Conservation (phyloP, 1,139 yeast species). For the Casaregolazyma suthepensis region DNA sequence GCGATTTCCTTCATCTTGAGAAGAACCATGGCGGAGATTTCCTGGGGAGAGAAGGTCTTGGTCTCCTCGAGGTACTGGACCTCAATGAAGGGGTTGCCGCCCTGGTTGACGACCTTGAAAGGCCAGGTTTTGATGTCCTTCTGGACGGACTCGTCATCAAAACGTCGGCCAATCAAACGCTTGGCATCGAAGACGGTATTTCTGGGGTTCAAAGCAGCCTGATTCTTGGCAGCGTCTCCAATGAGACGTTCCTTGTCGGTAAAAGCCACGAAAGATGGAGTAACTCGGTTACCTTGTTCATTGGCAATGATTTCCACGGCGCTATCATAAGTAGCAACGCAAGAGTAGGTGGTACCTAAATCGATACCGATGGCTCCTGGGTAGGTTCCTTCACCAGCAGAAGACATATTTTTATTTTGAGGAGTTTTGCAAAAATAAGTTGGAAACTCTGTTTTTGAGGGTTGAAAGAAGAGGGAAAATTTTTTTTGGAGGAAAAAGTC, state of each 20-base stretch:
- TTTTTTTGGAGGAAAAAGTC: conserved; percentile 2
- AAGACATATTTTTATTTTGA: conserved; percentile 16
- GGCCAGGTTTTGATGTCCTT: conserved; percentile 97
- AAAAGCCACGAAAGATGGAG: conserved; percentile 98
- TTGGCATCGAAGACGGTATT: conserved; percentile 97
- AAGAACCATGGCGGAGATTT: conserved; percentile 86
- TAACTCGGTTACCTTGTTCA: conserved; percentile 99
- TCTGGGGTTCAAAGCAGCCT: conserved; percentile 94
- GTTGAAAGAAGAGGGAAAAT: conserved; percentile 10
- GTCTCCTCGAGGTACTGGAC: conserved; percentile 92
- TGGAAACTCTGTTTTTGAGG: conserved; percentile 10
- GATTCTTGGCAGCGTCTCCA: conserved; percentile 99
- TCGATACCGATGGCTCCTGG: conserved; percentile 99
- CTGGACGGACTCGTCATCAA: conserved; percentile 85
- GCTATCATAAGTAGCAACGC: conserved; percentile 82
- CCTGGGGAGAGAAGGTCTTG: conserved; percentile 95
- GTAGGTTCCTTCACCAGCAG: conserved; percentile 81
- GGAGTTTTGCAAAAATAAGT: conserved; percentile 8
- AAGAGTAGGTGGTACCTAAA: conserved; percentile 87
- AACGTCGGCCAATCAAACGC: conserved; percentile 96
- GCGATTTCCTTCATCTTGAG: conserved; percentile 98
- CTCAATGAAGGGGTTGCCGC: conserved; percentile 86
- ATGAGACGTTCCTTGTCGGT: conserved; percentile 95
- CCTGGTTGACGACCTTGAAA: conserved; percentile 81
- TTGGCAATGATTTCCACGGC: conserved; percentile 88